Evolutionary conservation across 805 yeast species (phyloP).

Genomic region (Saccharomycopsis oosterbeekiorum): DNA sequence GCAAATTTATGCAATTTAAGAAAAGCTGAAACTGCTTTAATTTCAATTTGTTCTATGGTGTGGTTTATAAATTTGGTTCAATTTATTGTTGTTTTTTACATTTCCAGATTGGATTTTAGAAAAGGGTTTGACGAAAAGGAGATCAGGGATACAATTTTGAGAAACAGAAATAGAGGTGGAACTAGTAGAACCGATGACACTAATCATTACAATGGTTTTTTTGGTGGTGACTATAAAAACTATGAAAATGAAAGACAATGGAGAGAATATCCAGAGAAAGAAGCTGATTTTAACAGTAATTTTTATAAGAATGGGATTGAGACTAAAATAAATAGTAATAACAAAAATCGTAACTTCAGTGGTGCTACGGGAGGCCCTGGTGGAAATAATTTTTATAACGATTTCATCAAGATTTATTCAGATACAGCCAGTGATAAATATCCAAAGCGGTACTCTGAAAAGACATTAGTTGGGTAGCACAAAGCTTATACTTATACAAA

Average conservation of each 20-base stretch:
- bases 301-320: not conserved
- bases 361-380: not conserved
- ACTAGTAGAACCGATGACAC: not conserved
- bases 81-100: slow-evolving; percentile 32
- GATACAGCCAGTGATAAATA: not conserved
- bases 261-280: not conserved
- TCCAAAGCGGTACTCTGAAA: not conserved
- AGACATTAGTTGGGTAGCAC: not conserved
- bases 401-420: not conserved
- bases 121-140: not conserved
- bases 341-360: not conserved
- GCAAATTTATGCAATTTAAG: slow-evolving; percentile 25
- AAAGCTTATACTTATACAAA: not conserved
- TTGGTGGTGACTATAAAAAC: not conserved
- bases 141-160: not conserved
- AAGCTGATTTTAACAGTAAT: not conserved
- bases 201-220: not conserved
- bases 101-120: slow-evolving; percentile 26
- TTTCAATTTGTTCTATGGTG: slow-evolving; percentile 30
- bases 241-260: not conserved
- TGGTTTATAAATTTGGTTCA: slow-evolving; percentile 32
- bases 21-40: slow-evolving; percentile 29
- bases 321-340: not conserved
- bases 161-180: not conserved
- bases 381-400: not conserved